Conservation (phyloP, 495 filamentous ascomycete species). For the Aspergillus avenaceus region DNA sequence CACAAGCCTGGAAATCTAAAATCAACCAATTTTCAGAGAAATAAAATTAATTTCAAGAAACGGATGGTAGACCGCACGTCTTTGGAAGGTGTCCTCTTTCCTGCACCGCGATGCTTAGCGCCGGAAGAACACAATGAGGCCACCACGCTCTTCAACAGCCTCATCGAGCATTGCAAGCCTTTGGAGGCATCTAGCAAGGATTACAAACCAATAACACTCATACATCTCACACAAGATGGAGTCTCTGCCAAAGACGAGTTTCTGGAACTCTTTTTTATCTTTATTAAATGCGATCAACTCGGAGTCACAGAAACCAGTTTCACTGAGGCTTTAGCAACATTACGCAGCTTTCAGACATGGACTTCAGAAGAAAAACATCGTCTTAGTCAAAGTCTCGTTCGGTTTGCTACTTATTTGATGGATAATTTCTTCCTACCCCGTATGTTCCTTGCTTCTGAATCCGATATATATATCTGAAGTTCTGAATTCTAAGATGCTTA, state of each 20-base stretch:
- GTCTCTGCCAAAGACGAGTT: conserved; percentile 5
- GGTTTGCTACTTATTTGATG: neutral
- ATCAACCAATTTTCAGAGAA: too few species aligned
- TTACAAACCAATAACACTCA: conserved; percentile 7
- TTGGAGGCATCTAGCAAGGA: conserved; percentile 1
- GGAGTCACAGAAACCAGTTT: neutral
- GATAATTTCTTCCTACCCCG: conserved; percentile 5
- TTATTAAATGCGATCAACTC: neutral
- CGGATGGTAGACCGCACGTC: neutral
- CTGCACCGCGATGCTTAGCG: neutral
- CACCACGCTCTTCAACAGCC: neutral
- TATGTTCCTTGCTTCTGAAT: too few species aligned
- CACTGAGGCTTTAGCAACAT: neutral
- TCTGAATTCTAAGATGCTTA: neutral
- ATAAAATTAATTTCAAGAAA: too few species aligned
- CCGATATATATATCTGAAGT: too few species aligned
- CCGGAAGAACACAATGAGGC: conserved; percentile 1
- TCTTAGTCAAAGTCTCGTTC: neutral
- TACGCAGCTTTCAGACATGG: neutral
- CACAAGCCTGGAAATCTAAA: too few species aligned
- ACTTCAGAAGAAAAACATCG: neutral
- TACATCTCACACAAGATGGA: neutral
- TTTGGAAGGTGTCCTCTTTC: neutral
- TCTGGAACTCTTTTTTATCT: conserved; percentile 4
- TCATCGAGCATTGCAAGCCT: conserved; percentile 3